These are phyloP conservation scores for Avena atlantica DNA, from an alignment of 176 grass and related monocot species.

Conservation along the genomic window DNA sequence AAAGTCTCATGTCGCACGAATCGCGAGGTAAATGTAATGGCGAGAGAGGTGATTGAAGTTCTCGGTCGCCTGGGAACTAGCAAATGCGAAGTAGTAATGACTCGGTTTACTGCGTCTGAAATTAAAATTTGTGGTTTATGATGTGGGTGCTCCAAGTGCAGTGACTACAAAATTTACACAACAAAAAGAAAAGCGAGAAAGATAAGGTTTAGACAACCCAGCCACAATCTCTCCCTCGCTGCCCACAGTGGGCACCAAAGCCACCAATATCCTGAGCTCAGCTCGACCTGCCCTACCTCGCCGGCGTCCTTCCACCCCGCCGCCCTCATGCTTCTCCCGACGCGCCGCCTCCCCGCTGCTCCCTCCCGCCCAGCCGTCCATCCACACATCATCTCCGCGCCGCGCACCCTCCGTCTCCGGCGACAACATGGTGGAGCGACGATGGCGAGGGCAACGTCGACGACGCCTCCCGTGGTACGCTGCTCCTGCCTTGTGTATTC, in stretches of 20 bases:
- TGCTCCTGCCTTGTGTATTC: not conserved
- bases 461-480: conserved; percentile 20
- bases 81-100: no score
- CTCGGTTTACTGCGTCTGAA: no score
- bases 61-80: no score
- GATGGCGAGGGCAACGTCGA: conserved; percentile 9
- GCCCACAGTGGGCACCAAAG: not conserved
- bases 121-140: not conserved
- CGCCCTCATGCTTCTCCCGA: conserved; percentile 15
- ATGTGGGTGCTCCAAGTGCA: not conserved
- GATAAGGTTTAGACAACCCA: conserved; percentile 16
- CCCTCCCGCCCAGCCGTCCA: not conserved
- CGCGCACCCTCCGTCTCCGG: not conserved
- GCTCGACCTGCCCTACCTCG: not conserved
- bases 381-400: conserved; percentile 10
- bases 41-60: no score
- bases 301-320: not conserved
- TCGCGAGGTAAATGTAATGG: no score
- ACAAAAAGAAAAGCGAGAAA: not conserved
- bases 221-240: not conserved
- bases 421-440: conserved; percentile 25
- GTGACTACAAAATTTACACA: not conserved
- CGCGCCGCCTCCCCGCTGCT: conserved; percentile 6
- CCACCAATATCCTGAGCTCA: not conserved
- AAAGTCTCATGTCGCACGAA: no score